phyloP scores from a whole-genome alignment of 306 rosid genomes.

The Cicer arietinum region DNA sequence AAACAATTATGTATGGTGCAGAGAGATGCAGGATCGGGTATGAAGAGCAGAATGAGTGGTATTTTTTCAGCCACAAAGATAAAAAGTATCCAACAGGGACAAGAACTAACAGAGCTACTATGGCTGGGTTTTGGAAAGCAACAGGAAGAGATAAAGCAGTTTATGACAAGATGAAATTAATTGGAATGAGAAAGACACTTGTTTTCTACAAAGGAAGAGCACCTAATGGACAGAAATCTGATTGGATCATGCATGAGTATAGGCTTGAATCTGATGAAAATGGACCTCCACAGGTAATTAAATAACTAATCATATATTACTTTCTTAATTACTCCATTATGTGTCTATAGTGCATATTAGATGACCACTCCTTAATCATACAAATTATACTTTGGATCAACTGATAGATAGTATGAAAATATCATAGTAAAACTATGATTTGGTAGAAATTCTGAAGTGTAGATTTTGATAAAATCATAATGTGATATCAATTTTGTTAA shows the following conservation, averaged over 20 bases:
- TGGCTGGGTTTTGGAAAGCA: conserved; percentile 98
- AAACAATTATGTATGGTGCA: conserved; percentile 37
- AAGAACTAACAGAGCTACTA: conserved; percentile 91
- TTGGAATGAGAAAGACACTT: conserved; percentile 97
- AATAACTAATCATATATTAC: conserved; percentile 35
- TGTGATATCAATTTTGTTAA: no score
- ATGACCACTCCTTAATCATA: neutral
- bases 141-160: conserved; percentile 96
- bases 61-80: conserved; percentile 95
- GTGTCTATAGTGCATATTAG: neutral
- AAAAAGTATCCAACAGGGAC: conserved; percentile 98
- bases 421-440: no score
- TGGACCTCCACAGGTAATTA: conserved; percentile 82
- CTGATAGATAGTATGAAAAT: no score
- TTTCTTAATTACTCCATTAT: neutral
- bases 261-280: conserved; percentile 87
- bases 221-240: conserved; percentile 91
- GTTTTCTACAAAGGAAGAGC: conserved; percentile 97
- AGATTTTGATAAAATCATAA: no score
- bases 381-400: no score
- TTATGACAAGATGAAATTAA: conserved; percentile 71
- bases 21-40: conserved; percentile 96
- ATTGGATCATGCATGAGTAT: conserved; percentile 99
- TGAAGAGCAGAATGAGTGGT: conserved; percentile 97
- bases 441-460: no score